Percentiles rank a stretch among this genome's conserved stretches.
phyloP scores from a whole-genome alignment of 2,329 filamentous ascomycete genomes.

The Scopulariopsis brevicaulis region DNA sequence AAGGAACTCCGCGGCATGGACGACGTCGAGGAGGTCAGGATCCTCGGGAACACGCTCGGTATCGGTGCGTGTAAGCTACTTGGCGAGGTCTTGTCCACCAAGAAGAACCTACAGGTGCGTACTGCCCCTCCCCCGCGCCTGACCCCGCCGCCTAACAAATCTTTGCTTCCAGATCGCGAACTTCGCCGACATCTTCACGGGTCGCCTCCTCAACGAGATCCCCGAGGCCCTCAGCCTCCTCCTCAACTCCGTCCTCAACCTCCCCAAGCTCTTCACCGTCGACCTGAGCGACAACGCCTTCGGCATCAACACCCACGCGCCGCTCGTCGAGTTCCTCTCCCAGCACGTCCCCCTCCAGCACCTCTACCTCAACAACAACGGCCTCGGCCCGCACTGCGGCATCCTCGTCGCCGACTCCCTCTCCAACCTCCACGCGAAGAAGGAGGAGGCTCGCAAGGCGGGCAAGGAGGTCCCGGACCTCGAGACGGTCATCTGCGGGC shows the following conservation, averaged over 20 bases:
- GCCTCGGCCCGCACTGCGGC: conserved; percentile 83
- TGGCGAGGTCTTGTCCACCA: conserved; percentile 71
- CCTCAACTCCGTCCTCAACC: conserved; percentile 74
- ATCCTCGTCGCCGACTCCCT: conserved; percentile 83
- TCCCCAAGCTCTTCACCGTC: conserved; percentile 78
- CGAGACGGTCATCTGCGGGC: conserved; percentile 94
- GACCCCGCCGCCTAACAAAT: background rate
- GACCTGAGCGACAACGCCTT: conserved; percentile 98
- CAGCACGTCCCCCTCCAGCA: conserved; percentile 84
- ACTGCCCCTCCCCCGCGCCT: background rate
- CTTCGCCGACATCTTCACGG: conserved; percentile 95
- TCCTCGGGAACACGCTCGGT: conserved; percentile 87
- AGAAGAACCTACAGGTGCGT: conserved; percentile 66
- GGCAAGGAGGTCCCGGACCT: conserved; percentile 68
- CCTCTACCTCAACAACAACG: conserved; percentile 96
- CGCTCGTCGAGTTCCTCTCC: conserved; percentile 83
- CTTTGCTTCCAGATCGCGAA: conserved; percentile 53
- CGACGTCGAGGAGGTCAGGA: conserved; percentile 72
- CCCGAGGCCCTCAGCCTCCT: conserved; percentile 78
- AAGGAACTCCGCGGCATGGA: conserved; percentile 58
- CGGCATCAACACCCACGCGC: conserved; percentile 86
- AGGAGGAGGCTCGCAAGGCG: conserved; percentile 62
- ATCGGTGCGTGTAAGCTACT: conserved; percentile 79
- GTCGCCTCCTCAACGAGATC: conserved; percentile 85
- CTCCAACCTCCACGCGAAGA: conserved; percentile 70